Evolutionary conservation across 2,329 filamentous ascomycete genomes (phyloP), one percentile per base, ranked within the genome.

Genomic region (Lecanosticta acicola): DNA sequence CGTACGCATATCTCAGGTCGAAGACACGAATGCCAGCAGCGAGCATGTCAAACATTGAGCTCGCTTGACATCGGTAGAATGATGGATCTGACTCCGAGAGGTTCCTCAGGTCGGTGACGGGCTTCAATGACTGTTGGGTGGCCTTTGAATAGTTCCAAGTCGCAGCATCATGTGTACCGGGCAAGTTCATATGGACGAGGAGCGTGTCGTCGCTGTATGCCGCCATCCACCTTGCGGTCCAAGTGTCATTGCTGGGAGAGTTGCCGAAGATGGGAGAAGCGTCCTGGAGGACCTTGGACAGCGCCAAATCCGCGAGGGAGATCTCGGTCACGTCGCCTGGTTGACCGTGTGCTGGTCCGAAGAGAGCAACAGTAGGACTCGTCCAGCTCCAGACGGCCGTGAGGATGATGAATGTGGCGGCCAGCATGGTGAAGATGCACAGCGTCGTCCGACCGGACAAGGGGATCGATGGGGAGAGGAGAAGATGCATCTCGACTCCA

Each of bases 91-190:
- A 51, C 0, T 61, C 57, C 3, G 53, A 48, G 14, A 63, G 58
- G 18, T 67, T 63, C 37, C 66, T 67, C 32, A 73, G 64, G 11
- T 65, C 58, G 5, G 71, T 72, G 26, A 73, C 61, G 18, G 63
- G 63, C 3, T 58, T 38, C 3, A 76, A 59, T 1, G 59, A 46
- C 32, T 70, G 57, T 52, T 74, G 71, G 0, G 70, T 73, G 0
- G 61, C 59, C 18, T 63, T 59, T 9, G 62, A 68, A 54, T 76
- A 77, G 57, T 76, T 76, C 74, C 74, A 77, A 0, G 74, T 76
- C 2, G 70, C 68, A 3, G 68, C 66, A 55, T 77, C 74, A 59
- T 77, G 74, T 3, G 67, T 69, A 1, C 74, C 75, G 2, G 74
- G 74, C 32, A 77, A 70, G 51, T 72, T 76, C 58, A 77, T 66